A percentile compares a stretch with the other conserved stretches of the same genome.
These are phyloP conservation scores for Alternaria alternata DNA, from an alignment of 2,329 filamentous ascomycete species.

Conservation along the genomic window DNA sequence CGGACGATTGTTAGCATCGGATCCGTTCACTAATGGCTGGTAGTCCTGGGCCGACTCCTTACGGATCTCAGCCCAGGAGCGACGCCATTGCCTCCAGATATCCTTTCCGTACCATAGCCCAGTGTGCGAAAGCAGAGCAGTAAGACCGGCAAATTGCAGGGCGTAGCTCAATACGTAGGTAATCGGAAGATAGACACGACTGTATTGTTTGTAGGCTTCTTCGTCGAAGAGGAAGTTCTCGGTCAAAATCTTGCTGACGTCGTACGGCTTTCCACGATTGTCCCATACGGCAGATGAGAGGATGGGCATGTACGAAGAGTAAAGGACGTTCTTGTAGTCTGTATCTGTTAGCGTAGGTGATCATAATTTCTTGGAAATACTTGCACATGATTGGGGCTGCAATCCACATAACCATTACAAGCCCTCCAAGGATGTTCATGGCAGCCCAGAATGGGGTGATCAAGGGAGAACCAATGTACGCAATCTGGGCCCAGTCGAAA, in stretches of 20 bases:
- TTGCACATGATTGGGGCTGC: conserved; percentile 75
- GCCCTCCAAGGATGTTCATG: conserved; percentile 81
- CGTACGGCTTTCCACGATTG: conserved; percentile 80
- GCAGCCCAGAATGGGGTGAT: conserved; percentile 88
- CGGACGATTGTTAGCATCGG: conserved; percentile 46
- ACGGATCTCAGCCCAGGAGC: conserved; percentile 70
- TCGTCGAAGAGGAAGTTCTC: conserved; percentile 79
- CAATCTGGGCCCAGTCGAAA: conserved; percentile 91
- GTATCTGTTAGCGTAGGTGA: conserved; percentile 12
- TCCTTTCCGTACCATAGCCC: conserved; percentile 85
- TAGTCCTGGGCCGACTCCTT: conserved; percentile 42
- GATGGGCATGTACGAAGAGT: conserved; percentile 86
- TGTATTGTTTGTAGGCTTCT: conserved; percentile 80
- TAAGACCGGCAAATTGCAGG: conserved; percentile 83
- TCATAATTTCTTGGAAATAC: conserved; percentile 15
- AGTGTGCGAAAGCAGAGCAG: conserved; percentile 81
- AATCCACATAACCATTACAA: conserved; percentile 86
- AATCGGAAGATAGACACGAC: conserved; percentile 83
- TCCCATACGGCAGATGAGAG: conserved; percentile 86
- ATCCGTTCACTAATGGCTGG: conserved; percentile 40
- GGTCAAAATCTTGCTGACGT: conserved; percentile 82
- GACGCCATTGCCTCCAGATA: conserved; percentile 79
- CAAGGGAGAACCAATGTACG: conserved; percentile 84
- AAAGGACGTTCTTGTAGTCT: conserved; percentile 80
- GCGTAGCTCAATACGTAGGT: conserved; percentile 89